Conservation (phyloP, 2,329 filamentous ascomycete genomes). For the Endoconidiophora laricicola region DNA sequence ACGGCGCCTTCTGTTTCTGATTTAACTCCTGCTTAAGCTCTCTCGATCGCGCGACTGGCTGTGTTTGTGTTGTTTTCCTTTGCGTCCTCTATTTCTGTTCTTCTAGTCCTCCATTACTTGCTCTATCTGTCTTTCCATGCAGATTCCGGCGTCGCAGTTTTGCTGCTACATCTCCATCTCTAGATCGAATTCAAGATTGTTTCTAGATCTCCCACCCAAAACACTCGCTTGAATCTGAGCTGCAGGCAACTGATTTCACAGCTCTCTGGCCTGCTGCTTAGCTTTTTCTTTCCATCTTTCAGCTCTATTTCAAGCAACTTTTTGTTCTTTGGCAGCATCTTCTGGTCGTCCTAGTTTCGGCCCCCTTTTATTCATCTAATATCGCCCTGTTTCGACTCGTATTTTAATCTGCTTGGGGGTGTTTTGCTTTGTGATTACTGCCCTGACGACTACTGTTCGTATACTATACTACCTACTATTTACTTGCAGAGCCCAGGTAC, state of each 20-base stretch:
- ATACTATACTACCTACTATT: no score
- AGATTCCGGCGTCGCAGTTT: no score
- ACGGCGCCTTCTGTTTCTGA: conserved; percentile 4
- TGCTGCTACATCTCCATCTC: not conserved
- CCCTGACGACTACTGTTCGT: not conserved
- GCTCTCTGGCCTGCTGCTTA: not conserved
- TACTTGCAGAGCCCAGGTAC: no score
- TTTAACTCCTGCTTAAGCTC: not conserved
- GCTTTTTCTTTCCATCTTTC: not conserved
- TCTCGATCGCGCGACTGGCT: not conserved
- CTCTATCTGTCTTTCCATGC: not conserved
- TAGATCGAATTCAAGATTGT: no score
- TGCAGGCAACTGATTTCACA: not conserved
- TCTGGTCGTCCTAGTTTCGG: not conserved
- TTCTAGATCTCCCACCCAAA: not conserved
- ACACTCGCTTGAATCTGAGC: not conserved
- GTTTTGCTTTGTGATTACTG: not conserved
- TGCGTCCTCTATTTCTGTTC: not conserved
- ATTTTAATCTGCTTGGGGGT: not conserved
- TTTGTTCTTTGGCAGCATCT: not conserved
- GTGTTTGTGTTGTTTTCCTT: not conserved
- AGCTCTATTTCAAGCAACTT: not conserved
- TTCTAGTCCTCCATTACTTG: not conserved
- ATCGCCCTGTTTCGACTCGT: not conserved
- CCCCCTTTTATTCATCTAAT: conserved; percentile 3